Base-by-base conservation (phyloP, 1,284 basidiomycete species). In the Marasmius tenuissimus region DNA sequence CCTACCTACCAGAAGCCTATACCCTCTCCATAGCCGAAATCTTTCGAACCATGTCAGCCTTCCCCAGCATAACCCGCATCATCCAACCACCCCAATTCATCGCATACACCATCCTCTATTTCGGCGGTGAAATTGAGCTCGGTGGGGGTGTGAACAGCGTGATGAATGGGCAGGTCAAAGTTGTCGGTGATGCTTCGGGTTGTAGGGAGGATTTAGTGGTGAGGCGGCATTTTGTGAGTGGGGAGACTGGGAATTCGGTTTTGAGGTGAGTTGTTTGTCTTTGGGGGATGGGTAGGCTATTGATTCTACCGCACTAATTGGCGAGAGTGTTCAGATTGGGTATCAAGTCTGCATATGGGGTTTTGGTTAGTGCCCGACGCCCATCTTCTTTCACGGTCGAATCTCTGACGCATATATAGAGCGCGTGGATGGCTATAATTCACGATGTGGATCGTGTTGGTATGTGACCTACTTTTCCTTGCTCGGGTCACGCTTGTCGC, bases 341-440 rank as follows among this genome's bases (percentile, higher is more conserved):
- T 4, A 67, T 87, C 16, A 79, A 84, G 8, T 89, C 88, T 8
- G 72, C 72, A 4, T 86, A 75, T 69, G 89, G 89, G 16, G 78
- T 87, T 0, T 68, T 90, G 12, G 61, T 59, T 45, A 40, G 61
- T 37, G 34, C 8, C 12, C n/a, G n/a, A n/a, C n/a, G n/a, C 27
- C 9, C 7, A 18, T 34, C 3, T 22, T 9, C 27, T 27, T 27
- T 11, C 1, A 14, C 0, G 20, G 20, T 38, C 20, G 42, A 10
- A 3, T 35, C 38, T 9, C 48, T 20, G 22, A 50, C 9, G 18
- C 0, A 33, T 47, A 18, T 45, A 37, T 47, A 62, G 61, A 89
- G 89, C 0, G 65, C 82, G 9, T 91, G 89, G 89, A 87, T 88
- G 1, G 90, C 89, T 0, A 75, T 85, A 6, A 82, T 85, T 48